Base-by-base conservation (phyloP, 257 asterid species). In the Solanum clarkiae region DNA sequence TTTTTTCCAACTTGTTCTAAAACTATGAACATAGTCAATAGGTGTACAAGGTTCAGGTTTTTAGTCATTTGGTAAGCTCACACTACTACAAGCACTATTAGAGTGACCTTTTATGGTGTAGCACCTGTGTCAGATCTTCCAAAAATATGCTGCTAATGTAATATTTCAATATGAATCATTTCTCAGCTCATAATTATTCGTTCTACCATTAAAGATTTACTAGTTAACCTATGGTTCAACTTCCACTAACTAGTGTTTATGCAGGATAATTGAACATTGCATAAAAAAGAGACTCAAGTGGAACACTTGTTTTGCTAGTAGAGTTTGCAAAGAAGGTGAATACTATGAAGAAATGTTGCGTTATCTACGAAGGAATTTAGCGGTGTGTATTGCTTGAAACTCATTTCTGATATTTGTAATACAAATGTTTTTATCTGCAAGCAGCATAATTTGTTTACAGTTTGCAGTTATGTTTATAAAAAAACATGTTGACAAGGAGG, bases 321-420 rank as follows among this genome's bases (percentile, higher is more conserved):
- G 92, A 94, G 92, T 97, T 87, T 93, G 97, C 92, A 97, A 97
- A 90, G 99, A 97, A 91, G 91, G 91, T 66, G 99, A 97, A 94
- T 97, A 95, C 92, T 97, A 97, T 85, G 99, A 97, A 88, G 98
- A 94, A 62, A 92, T 95, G 99, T 93, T 95, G 97, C 98, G 97
- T 81, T 95, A 97, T 88, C 92, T 97, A 32, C 92, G 99, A 84
- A 90, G 90, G 89, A 97, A 95, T 87, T 92, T 97, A 74, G 97
- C 99, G 90, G 99, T 97, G 84, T 82, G 91, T 88, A 89, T 89
- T 80, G 80, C 68, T 51, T 79, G 81, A 80, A 84, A 72, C 74
- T 40, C 86, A 80, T 56, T 71, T 60, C 53, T 66, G 11, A 42
- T 66, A 62, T 55, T 51, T 51, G 32, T 15, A 4, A 26, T 47